Conservation (phyloP, 2,329 filamentous ascomycete genomes). For the Hypoxylon rubiginosum region DNA sequence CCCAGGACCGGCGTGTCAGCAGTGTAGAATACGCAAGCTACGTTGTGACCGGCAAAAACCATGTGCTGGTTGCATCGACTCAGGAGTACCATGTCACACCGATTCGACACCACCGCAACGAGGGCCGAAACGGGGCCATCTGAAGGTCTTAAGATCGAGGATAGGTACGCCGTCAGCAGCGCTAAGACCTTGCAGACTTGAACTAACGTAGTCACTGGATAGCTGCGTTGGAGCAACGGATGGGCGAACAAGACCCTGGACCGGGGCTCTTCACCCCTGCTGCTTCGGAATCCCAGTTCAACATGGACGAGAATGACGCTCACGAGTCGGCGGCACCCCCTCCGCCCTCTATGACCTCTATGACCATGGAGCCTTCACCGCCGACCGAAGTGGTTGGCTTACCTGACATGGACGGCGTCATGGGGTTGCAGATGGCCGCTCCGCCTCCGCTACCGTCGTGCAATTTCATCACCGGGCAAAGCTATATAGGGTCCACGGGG, state of each 20-base stretch:
- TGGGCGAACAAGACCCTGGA: constrained; percentile 6
- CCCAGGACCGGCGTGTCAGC: constrained; percentile 17
- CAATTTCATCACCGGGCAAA: constrained; percentile 1
- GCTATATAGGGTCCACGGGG: not conserved
- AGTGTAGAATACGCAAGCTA: constrained; percentile 18
- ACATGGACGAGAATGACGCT: constrained; percentile 3
- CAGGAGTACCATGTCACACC: constrained; percentile 16
- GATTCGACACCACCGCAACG: constrained; percentile 16
- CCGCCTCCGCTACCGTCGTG: not conserved
- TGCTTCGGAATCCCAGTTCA: constrained; percentile 17
- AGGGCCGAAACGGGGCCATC: constrained; percentile 17
- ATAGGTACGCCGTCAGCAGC: constrained; percentile 1
- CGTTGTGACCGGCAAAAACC: constrained; percentile 18
- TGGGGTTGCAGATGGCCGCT: not conserved
- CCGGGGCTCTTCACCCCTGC: constrained; percentile 7
- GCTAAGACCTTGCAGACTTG: not conserved
- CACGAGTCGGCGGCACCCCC: not conserved
- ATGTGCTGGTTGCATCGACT: constrained; percentile 12
- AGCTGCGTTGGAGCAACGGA: constrained; percentile 14
- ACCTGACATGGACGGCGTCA: not conserved
- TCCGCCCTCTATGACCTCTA: not conserved
- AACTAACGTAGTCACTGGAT: not conserved
- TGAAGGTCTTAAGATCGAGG: constrained; percentile 15
- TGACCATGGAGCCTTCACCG: not conserved
- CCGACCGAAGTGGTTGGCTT: not conserved